Conservation (phyloP, 2,329 filamentous ascomycete genomes). For the Pyrenochaeta sp. region DNA sequence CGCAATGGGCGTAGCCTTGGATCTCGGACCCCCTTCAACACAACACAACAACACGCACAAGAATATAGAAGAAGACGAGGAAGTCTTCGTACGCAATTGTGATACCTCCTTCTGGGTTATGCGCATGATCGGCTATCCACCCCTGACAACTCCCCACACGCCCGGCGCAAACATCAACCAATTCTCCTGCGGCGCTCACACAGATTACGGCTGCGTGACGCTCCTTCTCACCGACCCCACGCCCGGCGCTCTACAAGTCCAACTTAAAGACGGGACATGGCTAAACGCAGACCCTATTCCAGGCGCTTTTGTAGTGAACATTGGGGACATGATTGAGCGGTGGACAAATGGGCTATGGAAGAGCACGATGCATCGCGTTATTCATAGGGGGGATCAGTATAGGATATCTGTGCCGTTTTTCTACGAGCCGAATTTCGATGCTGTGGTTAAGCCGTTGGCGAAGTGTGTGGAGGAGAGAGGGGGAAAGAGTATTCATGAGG, state of each 20-base stretch:
- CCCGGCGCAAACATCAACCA: slow-evolving; percentile 27
- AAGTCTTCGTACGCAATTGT: slow-evolving; percentile 45
- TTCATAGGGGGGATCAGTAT: slow-evolving; percentile 51
- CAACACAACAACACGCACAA: not conserved
- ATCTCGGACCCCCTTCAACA: slow-evolving; percentile 25
- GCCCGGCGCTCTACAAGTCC: slow-evolving; percentile 54
- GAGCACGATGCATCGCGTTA: slow-evolving; percentile 56
- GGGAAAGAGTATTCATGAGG: slow-evolving; percentile 37
- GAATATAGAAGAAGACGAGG: slow-evolving; percentile 29
- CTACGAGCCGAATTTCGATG: slow-evolving; percentile 57
- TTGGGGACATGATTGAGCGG: slow-evolving; percentile 59
- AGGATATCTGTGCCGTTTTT: slow-evolving; percentile 59
- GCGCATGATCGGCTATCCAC: slow-evolving; percentile 53
- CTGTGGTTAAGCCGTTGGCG: slow-evolving; percentile 48
- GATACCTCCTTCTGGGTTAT: slow-evolving; percentile 51
- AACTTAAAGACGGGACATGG: slow-evolving; percentile 54
- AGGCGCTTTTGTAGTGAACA: slow-evolving; percentile 59
- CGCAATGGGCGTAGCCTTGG: slow-evolving; percentile 52
- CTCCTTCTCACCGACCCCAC: slow-evolving; percentile 57
- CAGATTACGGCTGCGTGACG: slow-evolving; percentile 59
- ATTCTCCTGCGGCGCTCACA: slow-evolving; percentile 54
- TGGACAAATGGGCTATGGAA: slow-evolving; percentile 57
- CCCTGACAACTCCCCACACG: slow-evolving; percentile 19
- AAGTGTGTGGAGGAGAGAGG: slow-evolving; percentile 49
- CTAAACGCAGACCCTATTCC: slow-evolving; percentile 55